phyloP scores from a whole-genome alignment of 208 protist genomes.

The Phytomonas francai region DNA sequence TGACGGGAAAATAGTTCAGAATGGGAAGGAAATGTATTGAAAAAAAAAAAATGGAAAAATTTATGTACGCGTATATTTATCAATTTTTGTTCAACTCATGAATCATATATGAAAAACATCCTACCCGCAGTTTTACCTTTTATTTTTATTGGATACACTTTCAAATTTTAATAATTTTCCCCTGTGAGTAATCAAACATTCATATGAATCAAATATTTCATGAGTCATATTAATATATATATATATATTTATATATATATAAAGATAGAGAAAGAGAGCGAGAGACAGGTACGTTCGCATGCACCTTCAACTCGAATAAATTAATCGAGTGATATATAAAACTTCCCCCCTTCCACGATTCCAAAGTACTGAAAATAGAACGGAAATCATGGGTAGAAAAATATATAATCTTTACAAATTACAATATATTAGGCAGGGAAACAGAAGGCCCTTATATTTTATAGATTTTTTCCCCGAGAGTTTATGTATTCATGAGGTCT shows the following conservation, averaged over 20 bases:
- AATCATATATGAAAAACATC: background rate
- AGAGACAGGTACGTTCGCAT: too few species aligned
- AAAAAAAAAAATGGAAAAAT: background rate
- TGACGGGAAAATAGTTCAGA: background rate
- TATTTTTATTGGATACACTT: background rate
- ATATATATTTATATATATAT: slow-evolving; percentile 5
- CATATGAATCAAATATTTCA: too few species aligned
- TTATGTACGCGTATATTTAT: background rate
- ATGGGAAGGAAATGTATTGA: background rate
- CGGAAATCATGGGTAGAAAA: background rate
- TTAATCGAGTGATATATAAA: background rate
- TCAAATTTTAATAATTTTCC: too few species aligned
- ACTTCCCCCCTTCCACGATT: background rate
- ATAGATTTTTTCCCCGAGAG: background rate
- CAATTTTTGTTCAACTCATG: background rate
- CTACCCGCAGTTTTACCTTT: background rate
- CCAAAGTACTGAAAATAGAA: background rate
- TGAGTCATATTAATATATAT: slow-evolving; percentile 4
- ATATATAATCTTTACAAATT: background rate
- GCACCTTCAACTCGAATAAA: too few species aligned
- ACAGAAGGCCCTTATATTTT: background rate
- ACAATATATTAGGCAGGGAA: background rate
- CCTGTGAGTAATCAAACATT: too few species aligned
- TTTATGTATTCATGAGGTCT: background rate
- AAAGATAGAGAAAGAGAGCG: too few species aligned